Evolutionary conservation across 495 filamentous ascomycete species (phyloP), one percentile per base, ranked within the genome.

Genomic region (Hyaloscypha finlandica): DNA sequence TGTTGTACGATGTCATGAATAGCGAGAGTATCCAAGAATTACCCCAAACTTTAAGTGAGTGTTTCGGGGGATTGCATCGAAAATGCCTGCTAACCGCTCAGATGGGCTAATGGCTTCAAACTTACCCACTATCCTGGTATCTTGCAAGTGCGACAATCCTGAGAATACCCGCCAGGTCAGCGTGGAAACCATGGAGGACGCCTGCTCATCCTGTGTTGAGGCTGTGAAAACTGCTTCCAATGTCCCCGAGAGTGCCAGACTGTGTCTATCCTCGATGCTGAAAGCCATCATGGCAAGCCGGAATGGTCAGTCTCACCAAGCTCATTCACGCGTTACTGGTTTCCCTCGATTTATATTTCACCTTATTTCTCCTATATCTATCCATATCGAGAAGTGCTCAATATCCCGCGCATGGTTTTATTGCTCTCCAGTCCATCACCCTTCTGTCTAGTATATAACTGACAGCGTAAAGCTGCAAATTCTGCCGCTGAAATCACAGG

Each of bases 1-100:
- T 93, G 62, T 78, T 97, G 59, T 95, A 97, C 81, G 91, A 97
- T 81, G 89, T 93, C 32, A 92, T 87, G 73, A 89, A 91, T 72
- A 81, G 84, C 66, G 84, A 86, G 48, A 93, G 86, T 75, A 85
- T 94, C 66, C 78, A 81, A 35, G 84, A 87, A 45, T 78, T 95
- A 39, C 85, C 88, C 8, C 82, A 87, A 66, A 83, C 90, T 63
- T 81, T 97, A 75, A 83, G 91, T 93, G 80, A 88, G 88, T 88
- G 37, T 61, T 22, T 54, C n/a, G 59, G 42, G 29, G 66, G 20
- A 32, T 31, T 14, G 19, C 4, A 20, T 48, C 16, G 29, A 63
- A 25, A 31, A n/a, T 37, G 61, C 33, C 54, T 63, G 42, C 55
- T 64, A 25, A 52, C 20, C 16, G 6, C 56, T 72, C 73, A 97